Base-by-base conservation (phyloP, 345 rosid species). In the Raphanus raphanistrum region DNA sequence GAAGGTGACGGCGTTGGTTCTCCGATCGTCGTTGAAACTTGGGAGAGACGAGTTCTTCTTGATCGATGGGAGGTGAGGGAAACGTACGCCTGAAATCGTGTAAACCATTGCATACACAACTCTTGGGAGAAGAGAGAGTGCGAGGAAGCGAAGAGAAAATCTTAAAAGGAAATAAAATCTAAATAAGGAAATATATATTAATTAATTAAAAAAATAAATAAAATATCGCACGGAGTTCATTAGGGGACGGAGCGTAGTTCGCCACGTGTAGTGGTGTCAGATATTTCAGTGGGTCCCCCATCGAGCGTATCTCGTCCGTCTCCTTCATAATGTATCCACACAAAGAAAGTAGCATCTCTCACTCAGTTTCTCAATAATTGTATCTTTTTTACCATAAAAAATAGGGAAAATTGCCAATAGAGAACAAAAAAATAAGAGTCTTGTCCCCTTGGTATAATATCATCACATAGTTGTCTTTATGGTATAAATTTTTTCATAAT, bases 1-100 rank as follows among this genome's bases (percentile, higher is more conserved):
- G 73, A 92, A 75, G 5, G 94, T 80, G 17, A 85, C 70, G 45
- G 79, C 70, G 45, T 80, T 66, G 67, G 31, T 82, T 84, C 87
- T 72, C 27, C 86, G 86, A 85, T 88, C 84, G 52, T 85, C 91
- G 75, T 64, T 76, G 84, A 85, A 87, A 78, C 74, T 79, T 0
- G 86, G 84, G 9, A 72, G 80, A 82, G 86, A 50, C 4, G 85
- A 80, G 73, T 61, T 82, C 76, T 66, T 82, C 75, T 72, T 74
- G 2, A 73, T 66, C 6, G 88, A 78, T 8, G 91, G 86, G 45
- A 78, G 82, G 31, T 66, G 80, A 5, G 89, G 83, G 54, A 88
- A 81, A 17, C 88, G 88, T 41, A 83, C 80, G 60, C 94, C 91
- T 12, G 95, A 77, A 5, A 87, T 32, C 1, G 97, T 69, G 70